These are phyloP conservation scores for Wakefieldia striispora DNA, from an alignment of 768 basidiomycete species.

Conservation along the genomic window DNA sequence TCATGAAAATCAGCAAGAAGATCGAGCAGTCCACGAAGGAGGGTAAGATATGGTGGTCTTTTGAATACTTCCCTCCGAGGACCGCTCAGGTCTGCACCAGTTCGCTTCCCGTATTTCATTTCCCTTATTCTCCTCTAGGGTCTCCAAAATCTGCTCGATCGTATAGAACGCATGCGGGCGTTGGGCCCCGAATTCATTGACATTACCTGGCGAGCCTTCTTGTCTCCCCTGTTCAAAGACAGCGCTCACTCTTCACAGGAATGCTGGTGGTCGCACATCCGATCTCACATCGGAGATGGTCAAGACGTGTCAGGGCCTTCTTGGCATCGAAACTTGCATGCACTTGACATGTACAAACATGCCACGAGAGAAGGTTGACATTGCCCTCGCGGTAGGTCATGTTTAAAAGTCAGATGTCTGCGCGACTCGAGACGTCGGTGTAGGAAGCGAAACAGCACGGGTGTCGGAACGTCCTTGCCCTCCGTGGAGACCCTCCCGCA, in stretches of 20 bases:
- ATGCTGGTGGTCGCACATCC: conserved; percentile 93
- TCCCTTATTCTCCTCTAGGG: conserved; percentile 8
- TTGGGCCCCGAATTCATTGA: conserved; percentile 98
- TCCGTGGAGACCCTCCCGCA: conserved; percentile 88
- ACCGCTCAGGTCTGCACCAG: conserved; percentile 75
- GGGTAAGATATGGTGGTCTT: conserved; percentile 94
- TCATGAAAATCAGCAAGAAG: conserved; percentile 95
- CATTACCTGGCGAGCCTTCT: conserved; percentile 76
- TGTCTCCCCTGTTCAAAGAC: background rate
- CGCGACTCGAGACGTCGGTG: conserved; percentile 2
- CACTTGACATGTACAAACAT: conserved; percentile 99
- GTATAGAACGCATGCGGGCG: conserved; percentile 96
- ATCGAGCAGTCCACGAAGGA: conserved; percentile 83
- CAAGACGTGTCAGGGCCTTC: conserved; percentile 87
- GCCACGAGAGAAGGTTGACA: conserved; percentile 94
- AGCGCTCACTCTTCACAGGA: conserved; percentile 51
- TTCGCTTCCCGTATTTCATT: conserved; percentile 1
- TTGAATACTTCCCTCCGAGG: conserved; percentile 96
- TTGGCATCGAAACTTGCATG: conserved; percentile 98
- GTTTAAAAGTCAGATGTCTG: conserved; percentile 1
- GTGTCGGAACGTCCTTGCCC: conserved; percentile 89
- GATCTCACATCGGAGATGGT: conserved; percentile 93
- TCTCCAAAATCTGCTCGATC: conserved; percentile 93
- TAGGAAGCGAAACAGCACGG: conserved; percentile 89
- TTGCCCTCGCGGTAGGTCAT: conserved; percentile 73